Evolutionary conservation across 352 stramenopile species (phyloP).

Genomic region (Peronosclerospora sorghi): DNA sequence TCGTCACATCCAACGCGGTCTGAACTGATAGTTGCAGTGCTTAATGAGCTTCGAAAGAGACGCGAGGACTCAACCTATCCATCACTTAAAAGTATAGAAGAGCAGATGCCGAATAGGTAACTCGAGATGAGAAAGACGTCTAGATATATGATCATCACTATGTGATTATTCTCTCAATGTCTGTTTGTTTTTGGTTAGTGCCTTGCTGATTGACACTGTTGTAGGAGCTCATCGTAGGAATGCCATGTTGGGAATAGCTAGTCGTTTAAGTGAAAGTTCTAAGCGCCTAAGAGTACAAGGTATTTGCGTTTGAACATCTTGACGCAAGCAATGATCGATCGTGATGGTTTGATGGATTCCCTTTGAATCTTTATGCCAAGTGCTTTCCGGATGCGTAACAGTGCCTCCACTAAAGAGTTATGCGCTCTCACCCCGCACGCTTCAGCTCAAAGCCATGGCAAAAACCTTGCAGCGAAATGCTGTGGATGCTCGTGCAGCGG

Average conservation of each 20-base stretch:
- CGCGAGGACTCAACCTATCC: conserved; percentile 3
- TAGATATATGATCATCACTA: too few species aligned
- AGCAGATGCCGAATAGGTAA: conserved; percentile 9
- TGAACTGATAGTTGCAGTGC: conserved; percentile 22
- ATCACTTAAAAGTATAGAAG: conserved; percentile 3
- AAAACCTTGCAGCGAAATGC: conserved; percentile 32
- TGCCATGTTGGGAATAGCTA: conserved; percentile 23
- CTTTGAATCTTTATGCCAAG: conserved; percentile 11
- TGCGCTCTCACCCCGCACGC: conserved; percentile 22
- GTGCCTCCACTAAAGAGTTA: conserved; percentile 30
- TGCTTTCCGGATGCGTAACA: conserved; percentile 17
- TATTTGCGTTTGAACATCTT: conserved; percentile 1
- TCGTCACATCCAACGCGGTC: conserved; percentile 31
- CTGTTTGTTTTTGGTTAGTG: conserved; percentile 10
- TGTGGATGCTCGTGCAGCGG: conserved; percentile 19
- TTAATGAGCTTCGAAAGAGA: conserved; percentile 17
- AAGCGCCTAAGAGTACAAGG: conserved; percentile 29
- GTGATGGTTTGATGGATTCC: too few species aligned
- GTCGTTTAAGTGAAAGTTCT: conserved; percentile 17
- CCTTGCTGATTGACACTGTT: conserved; percentile 16
- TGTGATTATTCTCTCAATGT: not conserved
- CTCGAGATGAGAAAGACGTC: too few species aligned
- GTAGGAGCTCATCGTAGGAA: conserved; percentile 10
- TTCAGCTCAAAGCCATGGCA: conserved; percentile 25
- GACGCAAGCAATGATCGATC: too few species aligned